Base-by-base conservation (phyloP, 2,329 filamentous ascomycete species). In the Talaromyces funiculosus region DNA sequence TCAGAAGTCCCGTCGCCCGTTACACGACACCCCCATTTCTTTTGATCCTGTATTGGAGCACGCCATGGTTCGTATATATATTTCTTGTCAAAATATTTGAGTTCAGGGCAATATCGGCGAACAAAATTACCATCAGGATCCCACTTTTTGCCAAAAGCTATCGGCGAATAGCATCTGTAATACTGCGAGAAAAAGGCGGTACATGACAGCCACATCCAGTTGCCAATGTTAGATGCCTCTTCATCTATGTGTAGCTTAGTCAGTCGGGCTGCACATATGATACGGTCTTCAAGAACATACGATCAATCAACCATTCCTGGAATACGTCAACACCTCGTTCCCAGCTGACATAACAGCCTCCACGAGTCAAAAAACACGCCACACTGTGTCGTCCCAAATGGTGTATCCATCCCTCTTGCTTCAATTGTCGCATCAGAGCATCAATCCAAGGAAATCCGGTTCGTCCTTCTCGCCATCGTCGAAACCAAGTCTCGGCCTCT, bases 391-490 rank as follows among this genome's bases (percentile, higher is more conserved):
- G 82, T 2, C 88, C 89, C 0, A 92, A 80, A 69, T 92, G 89
- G 69, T 92, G 89, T 8, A 92, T 90, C 89, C 89, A 92, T 29
- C 89, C 89, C 69, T 91, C 88, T 1, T 78, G 71, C 14, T 81
- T 78, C 14, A 92, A 78, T 71, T 92, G 89, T 0, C 88, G 83
- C 89, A 92, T 92, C 42, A 92, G 78, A 0, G 88, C 88, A 68
- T 92, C 89, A 65, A 92, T 90, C 84, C 87, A 92, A 0, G 89
- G 89, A 63, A 92, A 92, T 0, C 89, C 89, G 0, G 89, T 92
- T 24, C 79, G 75, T 1, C 89, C 89, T 35, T 80, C 71, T 67
- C 84, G 84, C 89, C 88, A 92, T 55, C 88, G 82, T 63, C 78
- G 78, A 70, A 91, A 88, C 81, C 84, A 88, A 8, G 73, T 69